Conservation (phyloP, 2,329 filamentous ascomycete species). For the Botryotinia globosa region DNA sequence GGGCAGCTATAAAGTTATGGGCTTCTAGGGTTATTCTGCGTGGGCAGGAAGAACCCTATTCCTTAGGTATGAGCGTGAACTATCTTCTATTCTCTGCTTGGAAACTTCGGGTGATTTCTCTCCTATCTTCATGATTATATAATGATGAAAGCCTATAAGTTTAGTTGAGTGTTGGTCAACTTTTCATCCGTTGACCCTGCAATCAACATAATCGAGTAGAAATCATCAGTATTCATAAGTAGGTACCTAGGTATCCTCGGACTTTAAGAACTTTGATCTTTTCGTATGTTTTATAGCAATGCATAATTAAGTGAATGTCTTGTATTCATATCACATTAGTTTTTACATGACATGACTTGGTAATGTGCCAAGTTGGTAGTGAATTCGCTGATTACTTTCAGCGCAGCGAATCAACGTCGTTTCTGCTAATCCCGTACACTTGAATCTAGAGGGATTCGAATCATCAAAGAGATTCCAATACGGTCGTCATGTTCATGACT, state of each 20-base stretch:
- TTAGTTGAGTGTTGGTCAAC: not conserved
- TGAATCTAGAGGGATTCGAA: not conserved
- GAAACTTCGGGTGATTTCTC: not conserved
- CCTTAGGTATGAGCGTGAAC: not conserved
- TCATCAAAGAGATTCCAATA: not conserved
- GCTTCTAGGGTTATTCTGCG: not conserved
- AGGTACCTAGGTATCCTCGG: not conserved
- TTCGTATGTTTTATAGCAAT: not conserved
- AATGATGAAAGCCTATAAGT: accelerated
- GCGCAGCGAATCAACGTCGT: not conserved
- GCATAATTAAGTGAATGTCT: not conserved
- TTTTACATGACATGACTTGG: not conserved
- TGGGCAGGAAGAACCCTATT: not conserved
- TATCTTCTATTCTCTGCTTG: not conserved
- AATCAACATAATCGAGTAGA: not conserved
- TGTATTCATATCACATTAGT: not conserved
- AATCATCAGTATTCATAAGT: not conserved
- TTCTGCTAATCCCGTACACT: not conserved
- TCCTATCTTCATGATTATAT: not conserved
- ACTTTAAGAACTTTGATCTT: not conserved
- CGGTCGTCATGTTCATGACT: not conserved
- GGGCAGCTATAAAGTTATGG: not conserved
- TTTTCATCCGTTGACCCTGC: not conserved
- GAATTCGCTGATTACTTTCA: not conserved
- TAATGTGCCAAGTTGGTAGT: not conserved